Conservation (phyloP, 2,329 filamentous ascomycete species). For the Aureobasidium sp. region DNA sequence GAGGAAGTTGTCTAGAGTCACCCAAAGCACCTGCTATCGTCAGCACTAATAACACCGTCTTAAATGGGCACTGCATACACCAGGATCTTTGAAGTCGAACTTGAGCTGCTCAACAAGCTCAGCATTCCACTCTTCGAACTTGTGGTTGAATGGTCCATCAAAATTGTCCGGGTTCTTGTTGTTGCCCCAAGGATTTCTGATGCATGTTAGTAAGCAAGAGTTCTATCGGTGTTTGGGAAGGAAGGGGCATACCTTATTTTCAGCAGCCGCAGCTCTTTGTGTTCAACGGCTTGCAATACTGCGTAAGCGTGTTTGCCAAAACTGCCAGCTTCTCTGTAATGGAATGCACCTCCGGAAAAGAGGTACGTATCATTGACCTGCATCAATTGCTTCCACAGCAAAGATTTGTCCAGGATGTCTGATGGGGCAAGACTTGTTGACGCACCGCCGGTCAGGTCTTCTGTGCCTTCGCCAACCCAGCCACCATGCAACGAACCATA, state of each 20-base stretch:
- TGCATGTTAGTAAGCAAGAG: background rate
- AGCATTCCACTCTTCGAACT: slow-evolving; percentile 71
- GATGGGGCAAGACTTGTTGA: slow-evolving; percentile 33
- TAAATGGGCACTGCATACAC: slow-evolving; percentile 32
- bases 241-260: slow-evolving; percentile 21
- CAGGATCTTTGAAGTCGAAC: slow-evolving; percentile 70
- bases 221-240: background rate
- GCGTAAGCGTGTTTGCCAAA: slow-evolving; percentile 54
- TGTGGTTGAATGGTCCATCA: slow-evolving; percentile 63
- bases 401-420: slow-evolving; percentile 66
- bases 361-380: slow-evolving; percentile 74
- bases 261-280: slow-evolving; percentile 37
- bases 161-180: slow-evolving; percentile 47
- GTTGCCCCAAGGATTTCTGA: slow-evolving; percentile 66
- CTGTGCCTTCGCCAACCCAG: slow-evolving; percentile 55
- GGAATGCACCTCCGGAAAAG: slow-evolving; percentile 54
- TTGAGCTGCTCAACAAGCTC: slow-evolving; percentile 66
- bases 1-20: slow-evolving; percentile 51
- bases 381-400: slow-evolving; percentile 75
- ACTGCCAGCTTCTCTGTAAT: slow-evolving; percentile 42
- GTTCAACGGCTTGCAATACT: slow-evolving; percentile 43
- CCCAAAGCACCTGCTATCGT: slow-evolving; percentile 42
- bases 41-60: background rate
- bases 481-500: slow-evolving; percentile 68
- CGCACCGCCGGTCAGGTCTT: slow-evolving; percentile 47